These are phyloP conservation scores for Pseudocercospora eumusae DNA, from an alignment of 2,329 filamentous ascomycete genomes.

Conservation along the genomic window DNA sequence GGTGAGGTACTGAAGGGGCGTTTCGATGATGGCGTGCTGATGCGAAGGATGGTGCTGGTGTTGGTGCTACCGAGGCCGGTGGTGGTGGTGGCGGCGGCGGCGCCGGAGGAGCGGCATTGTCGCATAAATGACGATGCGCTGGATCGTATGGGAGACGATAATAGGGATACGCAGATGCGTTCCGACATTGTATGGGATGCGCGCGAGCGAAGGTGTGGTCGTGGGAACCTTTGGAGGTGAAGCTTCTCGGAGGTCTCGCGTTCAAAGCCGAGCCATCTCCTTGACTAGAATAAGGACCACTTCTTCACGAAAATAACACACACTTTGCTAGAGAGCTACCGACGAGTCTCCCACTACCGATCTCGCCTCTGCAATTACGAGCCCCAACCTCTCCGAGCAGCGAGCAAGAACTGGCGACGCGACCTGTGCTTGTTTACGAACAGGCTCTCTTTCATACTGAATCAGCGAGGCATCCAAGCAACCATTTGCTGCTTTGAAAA, in stretches of 20 bases:
- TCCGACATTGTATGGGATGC: slow-evolving; percentile 27
- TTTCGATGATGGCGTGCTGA: slow-evolving; percentile 11
- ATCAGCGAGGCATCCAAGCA: not conserved
- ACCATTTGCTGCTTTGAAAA: not conserved
- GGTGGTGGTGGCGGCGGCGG: slow-evolving; percentile 5
- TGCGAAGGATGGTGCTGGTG: not conserved
- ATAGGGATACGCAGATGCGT: slow-evolving; percentile 27
- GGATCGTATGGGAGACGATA: slow-evolving; percentile 23
- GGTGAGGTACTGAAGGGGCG: slow-evolving; percentile 29
- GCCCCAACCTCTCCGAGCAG: not conserved
- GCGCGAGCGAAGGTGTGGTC: not conserved
- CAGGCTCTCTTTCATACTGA: not conserved
- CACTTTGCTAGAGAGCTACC: not conserved
- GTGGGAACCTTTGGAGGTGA: not conserved
- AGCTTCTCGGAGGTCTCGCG: not conserved
- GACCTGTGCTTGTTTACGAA: not conserved
- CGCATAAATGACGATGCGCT: slow-evolving; percentile 11
- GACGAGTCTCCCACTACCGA: not conserved
- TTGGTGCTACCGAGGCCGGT: slow-evolving; percentile 18
- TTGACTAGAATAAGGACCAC: not conserved
- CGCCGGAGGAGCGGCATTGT: slow-evolving; percentile 16
- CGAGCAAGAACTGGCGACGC: too few relatives aligned
- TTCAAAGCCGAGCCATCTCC: not conserved
- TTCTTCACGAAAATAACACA: not conserved
- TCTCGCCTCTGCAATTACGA: not conserved